Evolutionary conservation across 352 stramenopile species (phyloP).

Genomic region (Globisporangium spinosum): DNA sequence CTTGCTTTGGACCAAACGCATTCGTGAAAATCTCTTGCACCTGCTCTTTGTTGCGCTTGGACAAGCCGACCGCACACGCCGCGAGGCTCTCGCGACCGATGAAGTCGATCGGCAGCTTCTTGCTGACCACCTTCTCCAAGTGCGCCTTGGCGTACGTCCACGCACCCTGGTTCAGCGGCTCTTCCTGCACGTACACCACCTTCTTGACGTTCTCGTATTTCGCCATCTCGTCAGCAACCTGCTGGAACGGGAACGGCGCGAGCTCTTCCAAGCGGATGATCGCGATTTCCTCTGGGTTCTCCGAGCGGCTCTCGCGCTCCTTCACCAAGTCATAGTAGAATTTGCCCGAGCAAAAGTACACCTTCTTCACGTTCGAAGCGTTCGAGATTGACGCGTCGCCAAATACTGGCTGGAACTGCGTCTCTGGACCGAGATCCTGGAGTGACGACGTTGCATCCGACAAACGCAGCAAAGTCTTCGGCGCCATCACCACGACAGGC

Average conservation of each 20-base stretch:
- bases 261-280: slow-evolving; percentile 80
- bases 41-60: slow-evolving; percentile 66
- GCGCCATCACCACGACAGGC: slow-evolving; percentile 68
- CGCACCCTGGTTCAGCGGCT: slow-evolving; percentile 77
- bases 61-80: slow-evolving; percentile 65
- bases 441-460: slow-evolving; percentile 61
- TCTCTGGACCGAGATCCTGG: slow-evolving; percentile 54
- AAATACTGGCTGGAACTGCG: slow-evolving; percentile 66
- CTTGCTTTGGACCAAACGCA: slow-evolving; percentile 38
- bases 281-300: slow-evolving; percentile 44
- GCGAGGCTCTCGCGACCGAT: slow-evolving; percentile 73
- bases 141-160: slow-evolving; percentile 71
- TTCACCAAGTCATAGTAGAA: slow-evolving; percentile 85
- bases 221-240: slow-evolving; percentile 47
- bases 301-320: slow-evolving; percentile 47
- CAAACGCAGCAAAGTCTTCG: slow-evolving; percentile 74
- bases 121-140: slow-evolving; percentile 65
- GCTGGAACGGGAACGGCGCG: slow-evolving; percentile 80
- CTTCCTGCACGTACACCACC: slow-evolving; percentile 80
- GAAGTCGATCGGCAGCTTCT: slow-evolving; percentile 59
- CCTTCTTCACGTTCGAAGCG: slow-evolving; percentile 49
- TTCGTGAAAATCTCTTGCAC: slow-evolving; percentile 58
- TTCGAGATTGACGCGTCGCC: slow-evolving; percentile 47
- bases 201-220: slow-evolving; percentile 64
- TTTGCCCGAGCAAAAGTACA: slow-evolving; percentile 82